phyloP scores from a whole-genome alignment of 371 early-diverging fungal genomes.

The Mucor velutinosus region DNA sequence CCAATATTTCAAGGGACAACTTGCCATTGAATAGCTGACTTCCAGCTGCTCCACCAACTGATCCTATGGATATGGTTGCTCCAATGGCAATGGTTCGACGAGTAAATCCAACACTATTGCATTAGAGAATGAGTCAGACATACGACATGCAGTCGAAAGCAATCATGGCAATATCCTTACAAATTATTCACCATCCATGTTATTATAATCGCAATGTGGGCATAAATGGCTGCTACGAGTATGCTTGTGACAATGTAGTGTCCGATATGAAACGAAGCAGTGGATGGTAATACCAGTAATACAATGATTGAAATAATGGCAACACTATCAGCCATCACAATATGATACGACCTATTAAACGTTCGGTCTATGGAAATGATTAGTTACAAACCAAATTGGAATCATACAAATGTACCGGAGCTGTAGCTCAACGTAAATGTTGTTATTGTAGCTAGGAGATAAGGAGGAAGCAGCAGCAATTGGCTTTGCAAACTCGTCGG shows the following conservation, averaged over 20 bases:
- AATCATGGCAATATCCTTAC: slow-evolving; percentile 10
- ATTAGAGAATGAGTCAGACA: background rate
- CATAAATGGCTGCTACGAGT: slow-evolving; percentile 34
- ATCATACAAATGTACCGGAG: slow-evolving; percentile 25
- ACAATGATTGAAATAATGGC: slow-evolving; percentile 8
- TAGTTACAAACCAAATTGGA: background rate
- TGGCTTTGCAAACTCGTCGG: slow-evolving; percentile 21
- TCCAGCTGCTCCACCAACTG: slow-evolving; percentile 42
- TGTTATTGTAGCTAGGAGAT: slow-evolving; percentile 25
- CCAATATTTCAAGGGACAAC: too few relatives aligned
- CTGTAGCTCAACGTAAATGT: slow-evolving; percentile 27
- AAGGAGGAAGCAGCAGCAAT: slow-evolving; percentile 33
- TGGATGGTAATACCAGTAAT: background rate
- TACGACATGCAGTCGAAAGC: background rate
- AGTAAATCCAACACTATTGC: slow-evolving; percentile 37
- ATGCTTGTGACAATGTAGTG: slow-evolving; percentile 28
- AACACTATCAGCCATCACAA: slow-evolving; percentile 31
- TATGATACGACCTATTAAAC: slow-evolving; percentile 39
- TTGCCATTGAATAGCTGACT: slow-evolving; percentile 42
- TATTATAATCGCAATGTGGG: slow-evolving; percentile 37
- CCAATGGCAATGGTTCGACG: slow-evolving; percentile 45
- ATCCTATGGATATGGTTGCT: slow-evolving; percentile 41
- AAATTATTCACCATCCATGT: slow-evolving; percentile 51
- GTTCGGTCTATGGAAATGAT: background rate
- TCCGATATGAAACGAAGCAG: background rate